These are phyloP conservation scores for Chrysosporium queenslandicum DNA, from an alignment of 2,329 filamentous ascomycete species.

Conservation along the genomic window DNA sequence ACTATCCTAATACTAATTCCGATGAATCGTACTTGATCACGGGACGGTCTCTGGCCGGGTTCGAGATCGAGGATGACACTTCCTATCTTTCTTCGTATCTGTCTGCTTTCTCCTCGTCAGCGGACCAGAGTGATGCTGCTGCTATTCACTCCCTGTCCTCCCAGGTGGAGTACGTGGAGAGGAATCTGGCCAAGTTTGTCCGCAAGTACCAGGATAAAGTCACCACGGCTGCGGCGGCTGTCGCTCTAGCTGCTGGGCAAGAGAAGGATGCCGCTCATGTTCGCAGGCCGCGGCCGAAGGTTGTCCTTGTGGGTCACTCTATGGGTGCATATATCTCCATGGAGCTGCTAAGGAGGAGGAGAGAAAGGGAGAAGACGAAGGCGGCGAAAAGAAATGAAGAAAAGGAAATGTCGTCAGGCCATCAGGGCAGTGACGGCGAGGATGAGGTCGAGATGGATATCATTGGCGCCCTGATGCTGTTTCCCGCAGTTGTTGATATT, in stretches of 20 bases:
- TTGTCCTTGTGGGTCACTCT: constrained; percentile 63
- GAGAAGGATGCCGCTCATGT: neutral
- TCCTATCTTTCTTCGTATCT: neutral
- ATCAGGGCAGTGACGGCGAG: constrained; percentile 18
- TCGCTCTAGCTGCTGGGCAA: neutral
- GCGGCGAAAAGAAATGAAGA: neutral
- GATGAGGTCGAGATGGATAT: constrained; percentile 29
- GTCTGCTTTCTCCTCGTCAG: neutral
- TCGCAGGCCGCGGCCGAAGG: constrained; percentile 25
- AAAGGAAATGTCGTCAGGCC: neutral
- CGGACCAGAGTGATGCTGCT: neutral
- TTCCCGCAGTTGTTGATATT: constrained; percentile 66
- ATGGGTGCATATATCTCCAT: constrained; percentile 63
- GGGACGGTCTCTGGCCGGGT: constrained; percentile 20
- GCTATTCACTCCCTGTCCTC: constrained; percentile 36
- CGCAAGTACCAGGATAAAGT: constrained; percentile 16
- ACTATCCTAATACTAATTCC: constrained; percentile 9
- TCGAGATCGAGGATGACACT: constrained; percentile 22
- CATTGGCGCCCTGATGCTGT: constrained; percentile 53
- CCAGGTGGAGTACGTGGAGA: constrained; percentile 43
- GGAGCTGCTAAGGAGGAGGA: constrained; percentile 54
- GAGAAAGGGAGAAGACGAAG: constrained; percentile 24
- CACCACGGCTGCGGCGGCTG: neutral
- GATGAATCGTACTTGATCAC: constrained; percentile 8
- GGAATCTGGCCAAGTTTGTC: constrained; percentile 35